phyloP scores from a whole-genome alignment of 371 early-diverging fungal genomes.

The Apophysomyces ossiformis region DNA sequence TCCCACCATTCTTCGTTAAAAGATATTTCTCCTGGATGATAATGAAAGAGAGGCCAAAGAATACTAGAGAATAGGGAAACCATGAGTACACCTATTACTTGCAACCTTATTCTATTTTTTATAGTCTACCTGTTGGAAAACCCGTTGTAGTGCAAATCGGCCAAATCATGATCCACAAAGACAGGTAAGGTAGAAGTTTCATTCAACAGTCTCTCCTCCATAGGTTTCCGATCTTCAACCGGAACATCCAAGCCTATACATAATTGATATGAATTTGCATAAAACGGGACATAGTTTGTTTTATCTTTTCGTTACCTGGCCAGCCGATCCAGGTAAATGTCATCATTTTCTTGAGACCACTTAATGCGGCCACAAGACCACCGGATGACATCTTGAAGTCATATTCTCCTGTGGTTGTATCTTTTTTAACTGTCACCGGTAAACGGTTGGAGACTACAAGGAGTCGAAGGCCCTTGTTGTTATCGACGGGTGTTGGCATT shows the following conservation, averaged over 20 bases:
- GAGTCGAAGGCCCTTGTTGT: conserved; percentile 57
- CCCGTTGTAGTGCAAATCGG: conserved; percentile 98
- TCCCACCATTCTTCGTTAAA: conserved; percentile 95
- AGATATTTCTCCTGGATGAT: conserved; percentile 96
- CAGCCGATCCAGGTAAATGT: conserved; percentile 99
- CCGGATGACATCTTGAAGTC: conserved; percentile 93
- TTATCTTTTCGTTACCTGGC: conserved; percentile 81
- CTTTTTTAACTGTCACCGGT: conserved; percentile 94
- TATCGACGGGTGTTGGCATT: conserved; percentile 8
- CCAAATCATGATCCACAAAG: conserved; percentile 94
- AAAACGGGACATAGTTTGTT: background rate
- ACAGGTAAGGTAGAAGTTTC: conserved; percentile 96
- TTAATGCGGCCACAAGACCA: conserved; percentile 97
- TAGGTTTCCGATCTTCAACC: conserved; percentile 76
- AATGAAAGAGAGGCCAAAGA: conserved; percentile 99
- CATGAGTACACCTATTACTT: background rate
- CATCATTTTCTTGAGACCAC: conserved; percentile 94
- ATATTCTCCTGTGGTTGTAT: conserved; percentile 57
- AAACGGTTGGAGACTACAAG: conserved; percentile 99
- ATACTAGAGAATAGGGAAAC: conserved; percentile 56
- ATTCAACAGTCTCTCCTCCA: conserved; percentile 74
- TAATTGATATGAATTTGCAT: background rate
- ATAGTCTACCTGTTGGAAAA: conserved; percentile 88
- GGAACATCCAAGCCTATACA: conserved; percentile 79
- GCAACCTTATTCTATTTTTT: background rate